Conservation (phyloP, 2,329 filamentous ascomycete species). For the Leptodontidium sp. region DNA sequence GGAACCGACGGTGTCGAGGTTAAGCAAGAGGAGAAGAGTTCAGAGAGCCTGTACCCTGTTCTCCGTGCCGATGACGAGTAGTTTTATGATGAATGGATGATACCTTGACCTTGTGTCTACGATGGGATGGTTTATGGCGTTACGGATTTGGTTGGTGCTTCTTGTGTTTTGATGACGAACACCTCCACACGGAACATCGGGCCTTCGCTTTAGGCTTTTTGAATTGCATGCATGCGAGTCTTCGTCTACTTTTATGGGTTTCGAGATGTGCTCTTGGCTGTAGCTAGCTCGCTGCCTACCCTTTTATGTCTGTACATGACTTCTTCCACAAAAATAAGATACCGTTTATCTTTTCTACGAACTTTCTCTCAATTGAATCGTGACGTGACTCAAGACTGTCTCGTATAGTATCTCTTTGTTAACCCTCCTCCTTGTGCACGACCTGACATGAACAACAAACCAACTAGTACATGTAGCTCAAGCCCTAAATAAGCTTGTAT, state of each 20-base stretch:
- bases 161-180: neutral
- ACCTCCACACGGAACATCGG: constrained; percentile 4
- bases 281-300: constrained; percentile 5
- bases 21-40: constrained; percentile 26
- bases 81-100: constrained; percentile 12
- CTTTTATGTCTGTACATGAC: constrained; percentile 16
- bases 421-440: no score
- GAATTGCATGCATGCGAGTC: constrained; percentile 14
- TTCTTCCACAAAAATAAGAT: constrained; percentile 8
- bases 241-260: constrained; percentile 12
- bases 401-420: no score
- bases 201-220: constrained; percentile 17
- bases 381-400: neutral
- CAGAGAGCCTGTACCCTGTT: constrained; percentile 39
- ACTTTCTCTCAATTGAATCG: neutral
- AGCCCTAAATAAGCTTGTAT: no score
- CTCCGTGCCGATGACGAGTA: constrained; percentile 39
- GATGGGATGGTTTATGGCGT: constrained; percentile 17
- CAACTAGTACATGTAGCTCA: no score
- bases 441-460: no score
- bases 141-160: constrained; percentile 1
- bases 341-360: neutral
- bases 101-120: constrained; percentile 15
- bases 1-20: constrained; percentile 25
- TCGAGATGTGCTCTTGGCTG: constrained; percentile 12